Percentiles rank a stretch among this genome's conserved stretches.
Conservation (phyloP, 176 grass and related monocot genomes). For the Rhipidocladum racemiflorum region DNA sequence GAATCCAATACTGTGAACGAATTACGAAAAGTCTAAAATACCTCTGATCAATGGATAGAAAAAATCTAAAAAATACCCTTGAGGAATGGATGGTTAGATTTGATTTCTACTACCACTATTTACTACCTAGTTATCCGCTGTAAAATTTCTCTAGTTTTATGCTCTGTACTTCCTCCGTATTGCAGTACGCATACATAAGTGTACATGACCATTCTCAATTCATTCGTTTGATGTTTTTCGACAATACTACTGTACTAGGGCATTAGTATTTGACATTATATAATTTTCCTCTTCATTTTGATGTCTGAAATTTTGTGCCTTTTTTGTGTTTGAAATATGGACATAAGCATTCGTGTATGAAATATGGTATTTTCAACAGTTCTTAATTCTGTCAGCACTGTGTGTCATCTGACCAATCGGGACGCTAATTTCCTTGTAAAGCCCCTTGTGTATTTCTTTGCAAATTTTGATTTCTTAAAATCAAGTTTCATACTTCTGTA, state of each 20-base stretch:
- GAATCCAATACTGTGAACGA: too few relatives aligned
- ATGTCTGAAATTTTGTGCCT: not conserved
- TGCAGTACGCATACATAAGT: not conserved
- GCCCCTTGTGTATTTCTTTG: not conserved
- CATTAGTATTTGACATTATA: not conserved
- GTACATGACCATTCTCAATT: not conserved
- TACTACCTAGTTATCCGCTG: too few relatives aligned
- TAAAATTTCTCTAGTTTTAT: too few relatives aligned
- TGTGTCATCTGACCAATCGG: not conserved
- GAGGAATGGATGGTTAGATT: too few relatives aligned
- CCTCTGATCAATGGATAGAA: too few relatives aligned
- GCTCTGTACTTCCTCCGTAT: not conserved
- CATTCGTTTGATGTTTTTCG: not conserved
- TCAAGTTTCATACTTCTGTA: constrained; percentile 19
- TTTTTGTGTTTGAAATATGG: not conserved
- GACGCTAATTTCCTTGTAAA: not conserved
- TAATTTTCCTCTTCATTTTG: not conserved
- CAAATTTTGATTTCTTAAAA: constrained; percentile 25
- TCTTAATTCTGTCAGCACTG: not conserved
- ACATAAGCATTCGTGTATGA: not conserved
- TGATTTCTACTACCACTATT: too few relatives aligned
- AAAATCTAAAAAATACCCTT: too few relatives aligned
- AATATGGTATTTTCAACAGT: not conserved
- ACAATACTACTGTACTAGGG: not conserved
- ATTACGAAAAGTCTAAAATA: too few relatives aligned